Evolutionary conservation across 75 land plant genomes (phyloP).

Genomic region (Cunninghamia lanceolata): DNA sequence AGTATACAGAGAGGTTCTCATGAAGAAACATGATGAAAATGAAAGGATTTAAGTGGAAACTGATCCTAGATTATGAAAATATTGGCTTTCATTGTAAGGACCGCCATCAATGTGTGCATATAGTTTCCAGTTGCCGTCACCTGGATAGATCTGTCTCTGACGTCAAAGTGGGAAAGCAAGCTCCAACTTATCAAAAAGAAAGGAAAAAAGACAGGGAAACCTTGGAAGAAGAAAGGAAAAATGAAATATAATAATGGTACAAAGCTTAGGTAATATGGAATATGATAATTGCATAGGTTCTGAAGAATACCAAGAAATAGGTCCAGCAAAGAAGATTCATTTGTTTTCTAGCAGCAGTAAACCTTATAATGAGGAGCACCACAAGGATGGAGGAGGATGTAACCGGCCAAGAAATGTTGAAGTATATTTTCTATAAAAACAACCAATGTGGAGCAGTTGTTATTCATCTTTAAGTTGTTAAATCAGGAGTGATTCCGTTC

Average conservation of each 20-base stretch:
- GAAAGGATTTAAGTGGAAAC: no score
- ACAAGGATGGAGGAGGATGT: no score
- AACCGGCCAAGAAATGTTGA: background rate
- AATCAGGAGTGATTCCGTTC: background rate
- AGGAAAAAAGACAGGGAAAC: background rate
- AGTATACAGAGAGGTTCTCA: no score
- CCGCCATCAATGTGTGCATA: no score
- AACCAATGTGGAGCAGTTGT: background rate
- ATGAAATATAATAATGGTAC: background rate
- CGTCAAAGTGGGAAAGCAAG: background rate
- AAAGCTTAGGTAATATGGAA: background rate
- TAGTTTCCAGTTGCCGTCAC: background rate
- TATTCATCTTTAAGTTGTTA: background rate
- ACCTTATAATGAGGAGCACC: no score
- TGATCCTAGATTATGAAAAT: no score
- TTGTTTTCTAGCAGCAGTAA: background rate
- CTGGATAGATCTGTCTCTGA: no score
- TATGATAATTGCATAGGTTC: background rate
- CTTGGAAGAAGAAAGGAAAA: background rate
- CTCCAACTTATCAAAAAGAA: background rate
- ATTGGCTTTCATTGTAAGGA: no score
- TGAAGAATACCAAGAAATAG: background rate
- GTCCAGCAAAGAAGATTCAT: background rate
- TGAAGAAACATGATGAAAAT: no score
- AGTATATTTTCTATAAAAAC: background rate